Conservation (phyloP, 805 yeast genomes). For the Candida endomychidarum region DNA sequence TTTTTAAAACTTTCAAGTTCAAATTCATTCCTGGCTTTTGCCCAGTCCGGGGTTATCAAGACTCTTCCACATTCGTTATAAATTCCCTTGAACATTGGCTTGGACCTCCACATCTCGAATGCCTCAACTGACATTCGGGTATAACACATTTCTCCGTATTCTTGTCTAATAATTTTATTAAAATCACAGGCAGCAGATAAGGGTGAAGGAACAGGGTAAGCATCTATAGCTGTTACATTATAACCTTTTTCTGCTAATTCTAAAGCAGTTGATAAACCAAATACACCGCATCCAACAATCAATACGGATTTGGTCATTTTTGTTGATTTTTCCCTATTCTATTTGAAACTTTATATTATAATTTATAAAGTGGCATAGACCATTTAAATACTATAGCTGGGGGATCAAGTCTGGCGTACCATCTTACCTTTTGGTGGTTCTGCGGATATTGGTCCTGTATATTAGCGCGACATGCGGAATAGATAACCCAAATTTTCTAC, state of each 20-base stretch:
- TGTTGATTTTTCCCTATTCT: background rate
- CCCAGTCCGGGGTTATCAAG: constrained; percentile 30
- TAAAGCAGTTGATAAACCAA: constrained; percentile 19
- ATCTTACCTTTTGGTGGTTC: too few relatives aligned
- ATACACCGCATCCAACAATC: constrained; percentile 19
- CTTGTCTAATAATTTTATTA: constrained; percentile 50
- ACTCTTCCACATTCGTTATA: constrained; percentile 45
- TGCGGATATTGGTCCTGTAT: background rate
- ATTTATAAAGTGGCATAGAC: too few relatives aligned
- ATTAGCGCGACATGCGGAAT: constrained; percentile 3
- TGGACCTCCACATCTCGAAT: constrained; percentile 34
- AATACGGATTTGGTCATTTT: constrained; percentile 13
- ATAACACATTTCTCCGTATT: constrained; percentile 44
- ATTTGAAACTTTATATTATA: too few relatives aligned
- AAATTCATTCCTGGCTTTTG: constrained; percentile 35
- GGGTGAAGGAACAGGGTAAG: constrained; percentile 42
- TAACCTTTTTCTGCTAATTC: constrained; percentile 16
- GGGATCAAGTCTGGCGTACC: too few relatives aligned
- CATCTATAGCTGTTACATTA: constrained; percentile 19
- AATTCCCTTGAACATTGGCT: constrained; percentile 29
- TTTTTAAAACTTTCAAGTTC: constrained; percentile 38
- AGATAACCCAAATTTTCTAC: background rate
- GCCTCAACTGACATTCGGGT: constrained; percentile 48
- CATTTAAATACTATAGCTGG: too few relatives aligned
- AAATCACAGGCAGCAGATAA: constrained; percentile 49